phyloP scores from a whole-genome alignment of 306 rosid species.

The Quercus parvula region DNA sequence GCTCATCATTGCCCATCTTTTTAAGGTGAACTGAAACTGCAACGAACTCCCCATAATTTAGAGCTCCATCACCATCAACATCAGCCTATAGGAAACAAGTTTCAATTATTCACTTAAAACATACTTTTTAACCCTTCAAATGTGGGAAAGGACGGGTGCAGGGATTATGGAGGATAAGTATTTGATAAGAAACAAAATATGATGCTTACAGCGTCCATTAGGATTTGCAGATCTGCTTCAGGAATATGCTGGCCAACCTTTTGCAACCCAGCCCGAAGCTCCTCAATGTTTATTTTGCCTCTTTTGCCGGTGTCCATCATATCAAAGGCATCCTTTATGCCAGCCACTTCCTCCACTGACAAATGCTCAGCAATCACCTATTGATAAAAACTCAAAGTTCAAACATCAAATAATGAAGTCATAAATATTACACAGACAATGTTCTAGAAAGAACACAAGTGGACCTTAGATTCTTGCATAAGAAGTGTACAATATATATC shows the following conservation, averaged over 20 bases:
- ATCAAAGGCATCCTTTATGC: conserved; percentile 56
- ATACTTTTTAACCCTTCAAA: neutral
- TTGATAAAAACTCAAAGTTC: neutral
- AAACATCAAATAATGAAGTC: neutral
- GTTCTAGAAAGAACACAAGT: neutral
- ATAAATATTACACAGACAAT: neutral
- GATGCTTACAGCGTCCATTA: conserved; percentile 53
- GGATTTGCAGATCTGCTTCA: conserved; percentile 50
- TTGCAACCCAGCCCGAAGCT: conserved; percentile 48
- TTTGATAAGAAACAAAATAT: neutral
- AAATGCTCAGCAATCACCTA: conserved; percentile 62
- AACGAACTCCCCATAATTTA: conserved; percentile 83
- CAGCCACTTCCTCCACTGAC: conserved; percentile 62
- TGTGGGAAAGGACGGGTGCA: neutral
- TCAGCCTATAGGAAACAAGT: conserved; percentile 56
- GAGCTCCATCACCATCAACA: conserved; percentile 70
- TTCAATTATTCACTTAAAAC: neutral
- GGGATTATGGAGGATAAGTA: neutral
- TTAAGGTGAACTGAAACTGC: conserved; percentile 72
- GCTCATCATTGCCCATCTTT: conserved; percentile 82
- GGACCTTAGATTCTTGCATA: neutral
- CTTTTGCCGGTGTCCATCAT: conserved; percentile 41
- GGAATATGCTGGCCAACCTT: conserved; percentile 58
- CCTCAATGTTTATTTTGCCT: conserved; percentile 48
- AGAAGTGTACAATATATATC: neutral